Evolutionary conservation across 2,329 filamentous ascomycete genomes (phyloP).

Genomic region (Trichoderma gracile): DNA sequence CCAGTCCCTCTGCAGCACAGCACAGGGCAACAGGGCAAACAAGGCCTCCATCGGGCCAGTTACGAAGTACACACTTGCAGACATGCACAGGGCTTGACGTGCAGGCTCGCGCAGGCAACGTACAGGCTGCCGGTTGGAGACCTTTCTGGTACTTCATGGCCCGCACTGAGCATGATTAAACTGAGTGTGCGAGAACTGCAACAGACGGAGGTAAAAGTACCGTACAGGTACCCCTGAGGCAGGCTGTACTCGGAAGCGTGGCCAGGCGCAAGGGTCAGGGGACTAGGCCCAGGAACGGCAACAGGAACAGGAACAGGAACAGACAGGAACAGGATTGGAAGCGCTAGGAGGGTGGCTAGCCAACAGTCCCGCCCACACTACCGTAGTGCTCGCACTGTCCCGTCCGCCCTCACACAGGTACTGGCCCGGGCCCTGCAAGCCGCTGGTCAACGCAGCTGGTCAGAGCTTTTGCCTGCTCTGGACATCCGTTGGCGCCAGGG

Average conservation of each 20-base stretch:
- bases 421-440: slow-evolving; percentile 25
- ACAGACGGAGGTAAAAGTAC: neutral
- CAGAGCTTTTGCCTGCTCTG: slow-evolving; percentile 16
- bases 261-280: neutral
- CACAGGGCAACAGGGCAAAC: no score
- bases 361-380: slow-evolving; percentile 16
- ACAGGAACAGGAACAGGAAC: slow-evolving; percentile 3
- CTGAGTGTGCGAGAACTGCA: neutral
- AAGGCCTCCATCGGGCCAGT: no score
- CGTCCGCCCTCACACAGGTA: no score
- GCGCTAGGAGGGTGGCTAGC: neutral
- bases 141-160: neutral
- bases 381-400: no score
- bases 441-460: slow-evolving; percentile 22
- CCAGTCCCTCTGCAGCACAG: no score
- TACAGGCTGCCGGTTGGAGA: no score
- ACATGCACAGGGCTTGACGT: neutral
- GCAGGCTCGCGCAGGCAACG: neutral
- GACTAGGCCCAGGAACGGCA: neutral
- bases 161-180: no score
- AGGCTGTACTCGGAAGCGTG: neutral
- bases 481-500: slow-evolving; percentile 18
- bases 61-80: no score
- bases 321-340: neutral
- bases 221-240: neutral